phyloP scores from a whole-genome alignment of 768 basidiomycete genomes.

The Xerocomus potaroensis region DNA sequence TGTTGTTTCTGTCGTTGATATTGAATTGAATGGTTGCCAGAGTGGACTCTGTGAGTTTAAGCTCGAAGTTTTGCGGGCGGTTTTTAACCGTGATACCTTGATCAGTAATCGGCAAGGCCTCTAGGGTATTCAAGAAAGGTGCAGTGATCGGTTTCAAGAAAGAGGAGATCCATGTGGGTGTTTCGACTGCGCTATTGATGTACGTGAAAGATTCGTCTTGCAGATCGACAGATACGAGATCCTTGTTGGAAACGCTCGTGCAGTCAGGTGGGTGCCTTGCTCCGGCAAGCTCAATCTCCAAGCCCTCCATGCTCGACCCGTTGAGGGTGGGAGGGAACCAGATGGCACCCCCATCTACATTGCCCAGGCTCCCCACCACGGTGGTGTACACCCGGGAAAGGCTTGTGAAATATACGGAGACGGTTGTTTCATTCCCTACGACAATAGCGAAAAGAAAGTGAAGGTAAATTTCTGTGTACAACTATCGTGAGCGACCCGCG shows the following conservation, averaged over 20 bases:
- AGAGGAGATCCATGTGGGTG: constrained; percentile 53
- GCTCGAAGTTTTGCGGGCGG: background rate
- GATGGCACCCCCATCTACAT: constrained; percentile 60
- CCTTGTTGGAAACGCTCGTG: constrained; percentile 58
- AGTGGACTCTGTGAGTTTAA: constrained; percentile 47
- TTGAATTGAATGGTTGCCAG: constrained; percentile 31
- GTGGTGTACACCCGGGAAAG: constrained; percentile 61
- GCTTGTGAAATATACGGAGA: constrained; percentile 45
- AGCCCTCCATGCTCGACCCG: constrained; percentile 45
- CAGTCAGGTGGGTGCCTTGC: constrained; percentile 53
- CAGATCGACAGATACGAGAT: constrained; percentile 64
- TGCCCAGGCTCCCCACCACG: constrained; percentile 51
- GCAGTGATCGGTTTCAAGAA: constrained; percentile 58
- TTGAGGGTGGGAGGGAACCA: constrained; percentile 65
- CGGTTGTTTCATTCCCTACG: constrained; percentile 58
- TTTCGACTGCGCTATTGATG: background rate
- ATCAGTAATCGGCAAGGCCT: constrained; percentile 66
- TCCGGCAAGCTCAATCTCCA: constrained; percentile 43
- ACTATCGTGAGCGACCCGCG: background rate
- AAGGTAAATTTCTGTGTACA: constrained; percentile 34
- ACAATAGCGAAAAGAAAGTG: constrained; percentile 46
- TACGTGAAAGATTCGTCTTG: background rate
- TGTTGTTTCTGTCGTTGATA: constrained; percentile 1
- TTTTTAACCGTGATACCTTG: constrained; percentile 1
- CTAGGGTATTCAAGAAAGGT: constrained; percentile 52